Evolutionary conservation across 2,329 filamentous ascomycete genomes (phyloP).

Genomic region (Fusarium musae): DNA sequence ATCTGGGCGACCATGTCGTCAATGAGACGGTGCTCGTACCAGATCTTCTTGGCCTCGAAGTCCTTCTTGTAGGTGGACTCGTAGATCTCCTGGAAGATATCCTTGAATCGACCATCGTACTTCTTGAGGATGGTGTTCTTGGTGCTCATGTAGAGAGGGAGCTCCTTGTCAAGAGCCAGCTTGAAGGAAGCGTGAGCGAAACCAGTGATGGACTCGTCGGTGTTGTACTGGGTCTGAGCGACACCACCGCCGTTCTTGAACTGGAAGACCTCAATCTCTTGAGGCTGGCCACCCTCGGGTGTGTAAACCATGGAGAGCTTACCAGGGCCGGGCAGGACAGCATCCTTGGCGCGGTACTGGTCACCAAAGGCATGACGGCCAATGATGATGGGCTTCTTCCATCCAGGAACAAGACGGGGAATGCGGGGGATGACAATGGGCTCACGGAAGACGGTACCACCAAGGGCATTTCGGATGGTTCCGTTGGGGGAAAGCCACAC

Average conservation of each 20-base stretch:
- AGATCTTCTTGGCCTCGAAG: conserved; percentile 92
- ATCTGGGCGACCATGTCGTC: conserved; percentile 99
- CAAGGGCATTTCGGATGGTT: conserved; percentile 79
- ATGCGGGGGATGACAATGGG: conserved; percentile 96
- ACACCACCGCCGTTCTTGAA: conserved; percentile 89
- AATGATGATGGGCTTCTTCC: conserved; percentile 99
- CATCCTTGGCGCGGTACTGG: conserved; percentile 97
- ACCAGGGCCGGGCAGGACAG: conserved; percentile 82
- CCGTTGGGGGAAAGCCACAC: conserved; percentile 99
- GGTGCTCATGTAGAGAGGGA: conserved; percentile 99
- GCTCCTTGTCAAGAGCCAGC: conserved; percentile 84
- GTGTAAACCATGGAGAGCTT: conserved; percentile 97
- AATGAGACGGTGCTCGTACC: conserved; percentile 99
- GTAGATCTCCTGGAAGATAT: conserved; percentile 98
- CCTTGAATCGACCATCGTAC: conserved; percentile 99
- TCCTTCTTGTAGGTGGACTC: conserved; percentile 85
- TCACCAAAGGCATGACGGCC: conserved; percentile 98
- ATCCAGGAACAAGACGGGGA: conserved; percentile 92
- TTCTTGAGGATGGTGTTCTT: conserved; percentile 99
- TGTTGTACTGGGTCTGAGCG: conserved; percentile 98
- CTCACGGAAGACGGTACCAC: conserved; percentile 98
- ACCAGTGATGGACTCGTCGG: conserved; percentile 90
- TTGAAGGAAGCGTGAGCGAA: conserved; percentile 98
- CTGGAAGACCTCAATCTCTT: conserved; percentile 90
- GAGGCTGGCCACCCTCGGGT: conserved; percentile 81